phyloP scores from a whole-genome alignment of 306 rosid species.

The Begonia peltatifolia region DNA sequence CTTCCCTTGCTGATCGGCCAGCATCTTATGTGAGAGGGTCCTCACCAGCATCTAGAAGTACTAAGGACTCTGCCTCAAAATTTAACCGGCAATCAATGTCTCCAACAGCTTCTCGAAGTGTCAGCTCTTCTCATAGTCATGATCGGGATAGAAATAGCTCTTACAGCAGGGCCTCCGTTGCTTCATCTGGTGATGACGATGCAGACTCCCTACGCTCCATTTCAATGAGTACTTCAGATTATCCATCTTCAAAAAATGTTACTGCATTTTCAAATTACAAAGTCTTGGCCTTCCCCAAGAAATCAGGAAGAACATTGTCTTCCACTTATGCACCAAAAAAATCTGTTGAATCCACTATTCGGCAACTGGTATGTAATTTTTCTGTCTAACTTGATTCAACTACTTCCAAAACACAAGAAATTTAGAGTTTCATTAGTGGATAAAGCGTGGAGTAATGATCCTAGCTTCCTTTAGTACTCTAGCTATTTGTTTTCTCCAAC shows the following conservation, averaged over 20 bases:
- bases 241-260: slow-evolving; percentile 33
- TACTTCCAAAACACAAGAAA: background rate
- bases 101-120: slow-evolving; percentile 69
- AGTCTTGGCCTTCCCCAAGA: slow-evolving; percentile 44
- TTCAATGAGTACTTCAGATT: slow-evolving; percentile 49
- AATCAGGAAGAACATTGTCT: slow-evolving; percentile 33
- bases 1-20: slow-evolving; percentile 74
- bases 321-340: slow-evolving; percentile 62
- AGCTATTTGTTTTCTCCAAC: too few relatives aligned
- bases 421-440: background rate
- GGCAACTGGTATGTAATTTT: slow-evolving; percentile 45
- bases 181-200: slow-evolving; percentile 76
- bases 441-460: too few relatives aligned
- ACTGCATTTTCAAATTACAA: slow-evolving; percentile 34
- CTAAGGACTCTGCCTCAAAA: slow-evolving; percentile 44
- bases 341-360: slow-evolving; percentile 55
- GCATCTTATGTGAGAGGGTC: slow-evolving; percentile 78
- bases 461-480: too few relatives aligned
- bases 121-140: slow-evolving; percentile 57
- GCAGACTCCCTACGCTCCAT: slow-evolving; percentile 59
- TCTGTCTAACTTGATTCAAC: background rate
- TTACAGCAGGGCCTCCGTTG: slow-evolving; percentile 66
- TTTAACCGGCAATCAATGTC: slow-evolving; percentile 59
- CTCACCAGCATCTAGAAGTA: slow-evolving; percentile 66
- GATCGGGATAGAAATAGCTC: slow-evolving; percentile 65